phyloP scores from a whole-genome alignment of 352 stramenopile species.

The Phytophthora macrochlamydospora region DNA sequence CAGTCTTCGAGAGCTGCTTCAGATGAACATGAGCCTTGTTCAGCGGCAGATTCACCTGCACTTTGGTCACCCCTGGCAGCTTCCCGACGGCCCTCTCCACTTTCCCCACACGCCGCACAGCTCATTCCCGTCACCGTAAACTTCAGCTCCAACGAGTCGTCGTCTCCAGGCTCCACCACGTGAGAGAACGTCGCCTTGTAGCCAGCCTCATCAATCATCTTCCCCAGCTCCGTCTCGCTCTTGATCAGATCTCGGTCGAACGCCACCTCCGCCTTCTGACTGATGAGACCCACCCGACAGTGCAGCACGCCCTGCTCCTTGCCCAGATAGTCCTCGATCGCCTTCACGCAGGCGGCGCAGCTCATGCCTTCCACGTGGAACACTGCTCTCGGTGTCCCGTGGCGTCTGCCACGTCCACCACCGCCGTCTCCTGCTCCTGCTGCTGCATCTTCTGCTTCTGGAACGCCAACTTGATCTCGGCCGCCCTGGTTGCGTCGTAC shows the following conservation, averaged over 20 bases:
- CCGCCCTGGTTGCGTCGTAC: slow-evolving; percentile 63
- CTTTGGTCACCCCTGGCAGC: slow-evolving; percentile 76
- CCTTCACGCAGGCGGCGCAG: slow-evolving; percentile 87
- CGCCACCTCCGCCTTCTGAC: slow-evolving; percentile 83
- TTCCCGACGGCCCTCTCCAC: slow-evolving; percentile 68
- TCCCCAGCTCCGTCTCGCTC: slow-evolving; percentile 51
- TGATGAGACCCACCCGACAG: slow-evolving; percentile 85
- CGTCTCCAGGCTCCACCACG: slow-evolving; percentile 72
- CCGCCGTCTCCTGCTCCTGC: slow-evolving; percentile 30
- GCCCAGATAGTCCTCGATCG: slow-evolving; percentile 80
- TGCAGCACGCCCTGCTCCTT: slow-evolving; percentile 70
- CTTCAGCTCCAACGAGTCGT: slow-evolving; percentile 82
- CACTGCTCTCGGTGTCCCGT: slow-evolving; percentile 62
- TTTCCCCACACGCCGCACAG: slow-evolving; percentile 61
- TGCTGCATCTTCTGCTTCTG: slow-evolving; percentile 41
- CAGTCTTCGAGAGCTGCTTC: slow-evolving; percentile 76
- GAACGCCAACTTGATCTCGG: slow-evolving; percentile 51
- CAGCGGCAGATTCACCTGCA: slow-evolving; percentile 62
- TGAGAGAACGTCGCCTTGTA: slow-evolving; percentile 84
- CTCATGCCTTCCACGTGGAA: slow-evolving; percentile 89
- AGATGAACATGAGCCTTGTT: slow-evolving; percentile 83
- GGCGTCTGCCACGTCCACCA: slow-evolving; percentile 39
- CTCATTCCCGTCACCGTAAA: slow-evolving; percentile 79
- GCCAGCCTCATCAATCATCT: slow-evolving; percentile 75
- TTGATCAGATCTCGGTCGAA: slow-evolving; percentile 80